These are phyloP conservation scores for Solanum hybrid DNA, from an alignment of 305 asterid species.

Conservation along the genomic window DNA sequence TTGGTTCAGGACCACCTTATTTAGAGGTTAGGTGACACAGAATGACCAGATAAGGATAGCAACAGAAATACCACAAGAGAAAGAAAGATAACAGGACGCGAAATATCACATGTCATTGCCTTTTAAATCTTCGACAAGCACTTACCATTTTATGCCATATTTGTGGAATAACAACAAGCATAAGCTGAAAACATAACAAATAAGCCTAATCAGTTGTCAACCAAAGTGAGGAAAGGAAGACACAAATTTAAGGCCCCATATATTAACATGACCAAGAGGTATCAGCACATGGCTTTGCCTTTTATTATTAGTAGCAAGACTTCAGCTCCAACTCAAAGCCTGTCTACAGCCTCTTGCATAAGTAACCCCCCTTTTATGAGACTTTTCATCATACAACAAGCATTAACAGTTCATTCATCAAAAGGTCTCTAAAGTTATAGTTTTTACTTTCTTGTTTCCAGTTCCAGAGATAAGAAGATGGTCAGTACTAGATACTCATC, in stretches of 20 bases:
- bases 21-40: neutral
- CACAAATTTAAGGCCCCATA: neutral
- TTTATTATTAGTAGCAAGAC: neutral
- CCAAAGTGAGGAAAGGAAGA: neutral
- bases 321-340: neutral
- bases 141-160: neutral
- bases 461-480: neutral
- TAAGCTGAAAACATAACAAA: neutral
- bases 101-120: neutral
- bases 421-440: neutral
- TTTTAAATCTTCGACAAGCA: neutral
- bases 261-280: neutral
- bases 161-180: neutral
- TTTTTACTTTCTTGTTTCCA: neutral
- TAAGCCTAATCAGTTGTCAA: neutral
- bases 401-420: neutral
- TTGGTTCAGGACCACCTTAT: neutral
- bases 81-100: neutral
- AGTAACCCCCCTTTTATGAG: neutral
- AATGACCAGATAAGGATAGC: neutral
- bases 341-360: neutral
- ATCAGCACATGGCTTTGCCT: neutral
- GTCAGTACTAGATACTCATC: neutral
- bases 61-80: neutral
- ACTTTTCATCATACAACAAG: neutral